These are phyloP conservation scores for Boletus rubroflammeus DNA, from an alignment of 768 basidiomycete species.

Conservation along the genomic window DNA sequence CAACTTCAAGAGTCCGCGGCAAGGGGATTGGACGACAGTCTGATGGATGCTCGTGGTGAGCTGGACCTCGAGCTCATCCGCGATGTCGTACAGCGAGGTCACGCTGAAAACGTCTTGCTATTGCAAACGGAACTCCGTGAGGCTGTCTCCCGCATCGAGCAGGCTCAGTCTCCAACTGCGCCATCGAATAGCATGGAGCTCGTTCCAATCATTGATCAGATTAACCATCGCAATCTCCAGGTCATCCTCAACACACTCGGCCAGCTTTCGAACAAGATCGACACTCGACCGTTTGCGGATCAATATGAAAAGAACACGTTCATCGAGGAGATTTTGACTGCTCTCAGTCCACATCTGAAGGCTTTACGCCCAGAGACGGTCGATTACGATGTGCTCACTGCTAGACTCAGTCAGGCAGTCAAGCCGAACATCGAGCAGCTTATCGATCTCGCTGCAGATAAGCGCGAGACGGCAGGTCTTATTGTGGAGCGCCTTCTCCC, in stretches of 20 bases:
- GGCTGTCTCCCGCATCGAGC: slow-evolving; percentile 43
- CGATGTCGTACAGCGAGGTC: slow-evolving; percentile 63
- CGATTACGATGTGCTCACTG: slow-evolving; percentile 76
- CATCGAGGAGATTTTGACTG: slow-evolving; percentile 55
- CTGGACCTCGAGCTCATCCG: slow-evolving; percentile 75
- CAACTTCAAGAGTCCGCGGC: slow-evolving; percentile 63
- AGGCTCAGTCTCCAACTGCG: slow-evolving; percentile 14
- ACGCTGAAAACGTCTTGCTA: slow-evolving; percentile 53
- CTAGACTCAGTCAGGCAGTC: slow-evolving; percentile 75
- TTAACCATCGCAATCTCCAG: slow-evolving; percentile 52
- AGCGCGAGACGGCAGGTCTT: slow-evolving; percentile 79
- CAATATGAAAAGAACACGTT: slow-evolving; percentile 55
- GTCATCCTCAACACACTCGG: slow-evolving; percentile 61
- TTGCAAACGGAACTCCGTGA: slow-evolving; percentile 60
- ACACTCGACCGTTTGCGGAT: slow-evolving; percentile 34
- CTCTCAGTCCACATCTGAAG: slow-evolving; percentile 57
- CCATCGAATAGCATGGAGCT: slow-evolving; percentile 30
- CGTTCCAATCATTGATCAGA: slow-evolving; percentile 51
- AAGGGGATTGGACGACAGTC: slow-evolving; percentile 55
- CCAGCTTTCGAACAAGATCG: slow-evolving; percentile 36
- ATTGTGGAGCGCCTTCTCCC: slow-evolving; percentile 74
- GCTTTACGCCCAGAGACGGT: slow-evolving; percentile 62
- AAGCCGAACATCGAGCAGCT: slow-evolving; percentile 87
- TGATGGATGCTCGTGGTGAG: slow-evolving; percentile 71
- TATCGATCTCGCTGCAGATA: slow-evolving; percentile 85